Base-by-base conservation (phyloP, 148 eudicot species). In the Persicaria maculosa region DNA sequence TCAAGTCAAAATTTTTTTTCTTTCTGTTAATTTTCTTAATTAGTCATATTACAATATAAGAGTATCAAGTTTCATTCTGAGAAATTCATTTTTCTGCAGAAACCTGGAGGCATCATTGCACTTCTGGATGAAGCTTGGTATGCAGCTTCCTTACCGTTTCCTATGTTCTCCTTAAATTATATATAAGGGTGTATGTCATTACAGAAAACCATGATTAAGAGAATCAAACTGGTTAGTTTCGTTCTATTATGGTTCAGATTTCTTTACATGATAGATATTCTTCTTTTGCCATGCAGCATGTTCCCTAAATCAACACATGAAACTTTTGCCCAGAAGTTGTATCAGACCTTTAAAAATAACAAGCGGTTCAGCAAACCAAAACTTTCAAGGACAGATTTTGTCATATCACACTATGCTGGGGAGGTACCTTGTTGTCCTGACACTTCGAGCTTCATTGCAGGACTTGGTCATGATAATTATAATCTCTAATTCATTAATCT, bases 111-210 rank as follows among this genome's bases (percentile, higher is more conserved):
- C 45, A 85, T 86, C 64, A 86, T 86, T 77, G 90, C 90, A 59
- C 90, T 89, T 78, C 87, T 89, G 55, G 93, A 89, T 75, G 93
- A 89, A 82, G 93, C 93, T 81, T 89, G 93, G 93, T 89, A 87
- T 9, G 85, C 64, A 73, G 62, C 58, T 74, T 71, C 53, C 53
- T 40, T 14, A 15, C 19, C 31, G 1, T 43, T 6, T 57, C 58
- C 15, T 31, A 31, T 57, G 57, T 55, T 11, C 65, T 25, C 50
- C 70, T 43, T 48, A 77, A 68, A 67, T 64, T 72, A 40, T 54
- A 48, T 55, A 62, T 40, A 57, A 46, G 76, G 25, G 53, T 46
- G 14, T 71, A 10, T 47, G 55, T 47, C 53, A 22, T 46, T 12
- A 8, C 54, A 72, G 9, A 44, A 53, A 7, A 61, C 61, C 71